Evolutionary conservation across 2,329 filamentous ascomycete species (phyloP), one percentile per base, ranked within the genome.

Genomic region (Xylaria sp.): DNA sequence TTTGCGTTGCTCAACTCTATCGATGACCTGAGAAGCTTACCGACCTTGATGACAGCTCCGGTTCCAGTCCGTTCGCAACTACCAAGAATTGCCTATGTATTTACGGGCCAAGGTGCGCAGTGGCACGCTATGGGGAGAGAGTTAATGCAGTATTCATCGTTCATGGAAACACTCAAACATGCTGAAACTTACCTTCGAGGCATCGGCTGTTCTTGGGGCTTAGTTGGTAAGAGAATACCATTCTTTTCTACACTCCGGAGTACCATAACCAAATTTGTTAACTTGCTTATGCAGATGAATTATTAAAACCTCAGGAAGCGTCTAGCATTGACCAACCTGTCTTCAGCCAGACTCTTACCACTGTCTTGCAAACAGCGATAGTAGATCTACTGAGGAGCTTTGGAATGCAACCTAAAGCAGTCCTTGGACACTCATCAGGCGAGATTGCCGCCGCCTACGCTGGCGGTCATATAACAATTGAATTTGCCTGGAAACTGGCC

Each of bases 401-500:
- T 1, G 23, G 37, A 9, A 15, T 53, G 1, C 19, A 23, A 3
- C 40, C 40, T 3, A 10, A 19, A 3, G 49, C 19, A 3, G 49
- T 40, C 4, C 3, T 53, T 15, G 49, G 49, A 1, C 49, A 53
- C 11, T 53, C 49, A 2, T 40, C 33, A 2, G 49, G 49, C 3
- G 49, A 53, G 15, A 53, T 53, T 27, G 35, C 37, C 23, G 49
- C 49, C 13, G 35, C 49, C 3, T 53, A 53, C 23, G 40, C 37
- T n/a, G 46, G n/a, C n/a, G 35, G 35, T 38, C 15, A n/a, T 38
- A 7, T 35, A 35, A 7, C 31, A 13, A 13, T 13, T 13, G 31
- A 35, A 13, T 35, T 13, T 13, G 31, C 31, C 7, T 35, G 31
- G 31, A 35, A 35, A 13, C 13, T 35, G 13, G 31, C 31, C 13